Base-by-base conservation (phyloP, 306 rosid species). In the Cucurbita maxima region DNA sequence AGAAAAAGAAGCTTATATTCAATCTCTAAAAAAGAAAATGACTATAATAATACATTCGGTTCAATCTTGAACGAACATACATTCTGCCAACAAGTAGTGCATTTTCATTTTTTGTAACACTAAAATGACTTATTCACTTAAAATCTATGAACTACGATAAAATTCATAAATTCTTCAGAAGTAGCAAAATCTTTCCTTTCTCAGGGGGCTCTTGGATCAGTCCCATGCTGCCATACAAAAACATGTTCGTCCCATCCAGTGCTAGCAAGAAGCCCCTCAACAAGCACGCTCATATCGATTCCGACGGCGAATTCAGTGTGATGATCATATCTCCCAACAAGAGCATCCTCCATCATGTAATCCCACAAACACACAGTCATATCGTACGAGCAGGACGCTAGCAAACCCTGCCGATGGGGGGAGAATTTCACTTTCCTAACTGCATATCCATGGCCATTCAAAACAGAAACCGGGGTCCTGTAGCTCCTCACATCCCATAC, bases 191-290 rank as follows among this genome's bases (percentile, higher is more conserved):
- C 86, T 80, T 63, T 40, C 75, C 77, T 75, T 78, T 61, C 55
- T 76, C 58, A 94, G 37, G 88, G 80, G n/a, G 97, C 99, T 74
- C 91, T 85, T 0, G 96, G 99, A 16, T 94, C 99, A 18, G 92
- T 89, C 13, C 97, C 92, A 76, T 91, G 87, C 83, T 89, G 97
- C 97, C 99, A 91, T 37, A 90, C 96, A 45, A 89, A 94, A 53
- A 80, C 99, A 67, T 87, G 92, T 83, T 91, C 96, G 67, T 94
- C 97, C 99, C 99, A 94, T 1, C 96, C 96, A 1, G 96, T 88
- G 52, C 97, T 94, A 0, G 99, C 97, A 55, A 94, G 77, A 47
- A 94, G 87, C 30, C 99, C 99, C 60, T 94, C 96, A 25, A 91
- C 97, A 14, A 94, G 89, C 15, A 94, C 95, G 13, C 98, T 94